Evolutionary conservation across 2,329 filamentous ascomycete species (phyloP).

Genomic region (Fusarium sororula): DNA sequence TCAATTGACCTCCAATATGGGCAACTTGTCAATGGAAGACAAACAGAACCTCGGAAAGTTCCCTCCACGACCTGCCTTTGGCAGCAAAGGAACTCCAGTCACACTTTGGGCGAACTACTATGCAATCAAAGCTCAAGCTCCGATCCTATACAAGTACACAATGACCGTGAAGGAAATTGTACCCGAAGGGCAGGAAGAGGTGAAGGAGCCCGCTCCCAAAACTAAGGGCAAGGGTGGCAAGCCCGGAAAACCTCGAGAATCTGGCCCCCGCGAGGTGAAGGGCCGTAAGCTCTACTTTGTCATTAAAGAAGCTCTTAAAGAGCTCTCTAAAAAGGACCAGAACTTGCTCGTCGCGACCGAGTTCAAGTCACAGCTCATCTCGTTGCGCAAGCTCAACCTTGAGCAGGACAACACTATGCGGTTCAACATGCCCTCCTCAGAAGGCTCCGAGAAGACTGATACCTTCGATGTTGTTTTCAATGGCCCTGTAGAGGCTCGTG

Average conservation of each 20-base stretch:
- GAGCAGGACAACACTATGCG: conserved; percentile 44
- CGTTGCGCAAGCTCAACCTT: conserved; percentile 50
- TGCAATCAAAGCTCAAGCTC: conserved; percentile 50
- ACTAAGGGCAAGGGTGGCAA: conserved; percentile 24
- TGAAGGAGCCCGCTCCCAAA: conserved; percentile 2
- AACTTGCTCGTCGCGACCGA: conserved; percentile 54
- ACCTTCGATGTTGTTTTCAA: conserved; percentile 54
- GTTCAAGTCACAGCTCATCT: conserved; percentile 60
- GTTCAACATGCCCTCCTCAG: conserved; percentile 48
- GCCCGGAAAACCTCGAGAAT: conserved; percentile 3
- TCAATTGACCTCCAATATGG: conserved; percentile 50
- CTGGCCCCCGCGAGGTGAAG: conserved; percentile 47
- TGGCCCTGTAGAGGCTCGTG: conserved; percentile 49
- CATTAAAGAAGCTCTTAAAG: conserved; percentile 50
- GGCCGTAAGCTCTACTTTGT: conserved; percentile 56
- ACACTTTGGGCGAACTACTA: conserved; percentile 66
- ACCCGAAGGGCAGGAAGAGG: conserved; percentile 9
- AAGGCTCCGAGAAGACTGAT: conserved; percentile 44
- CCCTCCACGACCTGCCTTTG: conserved; percentile 61
- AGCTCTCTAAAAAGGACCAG: conserved; percentile 47
- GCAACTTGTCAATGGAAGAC: conserved; percentile 44
- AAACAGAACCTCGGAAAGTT: conserved; percentile 46
- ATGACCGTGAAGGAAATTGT: conserved; percentile 49
- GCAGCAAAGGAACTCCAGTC: conserved; percentile 53
- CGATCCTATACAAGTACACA: conserved; percentile 56